A percentile compares a stretch with the other conserved stretches of the same genome.
These are phyloP conservation scores for Lumnitzera littorea DNA, from an alignment of 345 rosid genomes.

Conservation along the genomic window DNA sequence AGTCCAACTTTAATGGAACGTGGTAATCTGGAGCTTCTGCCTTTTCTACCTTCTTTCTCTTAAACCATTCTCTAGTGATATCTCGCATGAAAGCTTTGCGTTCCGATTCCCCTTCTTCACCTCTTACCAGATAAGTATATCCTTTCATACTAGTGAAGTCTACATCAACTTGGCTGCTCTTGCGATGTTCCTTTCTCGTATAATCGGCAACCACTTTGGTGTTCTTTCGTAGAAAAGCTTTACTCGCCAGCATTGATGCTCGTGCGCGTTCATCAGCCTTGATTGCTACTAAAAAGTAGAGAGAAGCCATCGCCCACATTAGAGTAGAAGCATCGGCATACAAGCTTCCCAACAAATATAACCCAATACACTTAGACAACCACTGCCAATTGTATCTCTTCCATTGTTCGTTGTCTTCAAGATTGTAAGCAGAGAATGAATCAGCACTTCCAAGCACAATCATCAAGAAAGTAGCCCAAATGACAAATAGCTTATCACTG, in stretches of 20 bases:
- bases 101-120: no score
- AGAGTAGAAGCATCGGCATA: not conserved
- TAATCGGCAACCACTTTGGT: no score
- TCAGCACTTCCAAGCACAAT: not conserved
- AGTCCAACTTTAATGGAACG: no score
- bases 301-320: not conserved
- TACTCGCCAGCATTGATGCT: no score
- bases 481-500: not conserved
- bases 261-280: not conserved
- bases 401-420: conserved; percentile 4
- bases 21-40: no score
- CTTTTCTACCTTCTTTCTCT: no score
- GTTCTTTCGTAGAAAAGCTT: no score
- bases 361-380: not conserved
- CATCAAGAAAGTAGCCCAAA: conserved; percentile 3
- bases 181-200: no score
- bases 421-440: not conserved
- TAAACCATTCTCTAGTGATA: no score
- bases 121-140: not conserved
- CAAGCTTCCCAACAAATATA: not conserved
- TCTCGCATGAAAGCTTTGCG: no score
- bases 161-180: no score
- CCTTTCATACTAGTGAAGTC: not conserved
- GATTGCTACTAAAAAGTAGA: not conserved
- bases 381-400: not conserved